Evolutionary conservation across 169 alveolate genomes (phyloP), one percentile per base, ranked within the genome.

Genomic region (Cryptosporidium felis): DNA sequence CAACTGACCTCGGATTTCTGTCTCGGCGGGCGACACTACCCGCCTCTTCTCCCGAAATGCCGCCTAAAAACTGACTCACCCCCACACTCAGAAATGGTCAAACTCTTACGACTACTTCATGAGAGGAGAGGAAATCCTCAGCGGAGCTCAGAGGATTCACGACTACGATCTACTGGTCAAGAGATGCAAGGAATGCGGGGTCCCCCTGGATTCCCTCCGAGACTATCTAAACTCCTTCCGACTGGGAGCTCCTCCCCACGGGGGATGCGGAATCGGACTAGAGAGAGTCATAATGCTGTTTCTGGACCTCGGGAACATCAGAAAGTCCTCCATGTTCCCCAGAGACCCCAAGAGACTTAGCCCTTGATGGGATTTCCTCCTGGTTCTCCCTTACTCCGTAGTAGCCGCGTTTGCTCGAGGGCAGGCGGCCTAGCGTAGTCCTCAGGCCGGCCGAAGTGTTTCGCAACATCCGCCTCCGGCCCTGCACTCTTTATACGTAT

Each of bases 71-170:
- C 63, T 28, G 38, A 53, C n/a, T 34, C 41, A 28, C 42, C 58
- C 46, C 26, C 65, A 34, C 44, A 60, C 66, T 32, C 80, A 91
- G 90, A 91, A 41, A 53, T 90, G 91, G 89, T 91, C 98, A 62
- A 96, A 94, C 90, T 96, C 99, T 10, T 98, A 95, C 90, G 99
- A 98, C 92, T 96, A 97, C 91, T 98, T 98, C 94, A 97, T 98
- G 98, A 94, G 99, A 82, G 99, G 99, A 41, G 99, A 98, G 90
- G 99, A 98, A 91, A 97, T 98, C 81, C 93, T 97, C 60, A 95
- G 99, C 30, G 99, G 99, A 10, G 99, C 99, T 28, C 99, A 98
- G 91, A 94, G 99, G 74, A 95, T 98, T 62, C 99, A 98, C 85
- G 99, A 97, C 89, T 96, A 98, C 23, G 98, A 91, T 36, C 91